A percentile compares a stretch with the other conserved stretches of the same genome.
Conservation (phyloP, 495 filamentous ascomycete species). For the Trichoderma erinaceum region DNA sequence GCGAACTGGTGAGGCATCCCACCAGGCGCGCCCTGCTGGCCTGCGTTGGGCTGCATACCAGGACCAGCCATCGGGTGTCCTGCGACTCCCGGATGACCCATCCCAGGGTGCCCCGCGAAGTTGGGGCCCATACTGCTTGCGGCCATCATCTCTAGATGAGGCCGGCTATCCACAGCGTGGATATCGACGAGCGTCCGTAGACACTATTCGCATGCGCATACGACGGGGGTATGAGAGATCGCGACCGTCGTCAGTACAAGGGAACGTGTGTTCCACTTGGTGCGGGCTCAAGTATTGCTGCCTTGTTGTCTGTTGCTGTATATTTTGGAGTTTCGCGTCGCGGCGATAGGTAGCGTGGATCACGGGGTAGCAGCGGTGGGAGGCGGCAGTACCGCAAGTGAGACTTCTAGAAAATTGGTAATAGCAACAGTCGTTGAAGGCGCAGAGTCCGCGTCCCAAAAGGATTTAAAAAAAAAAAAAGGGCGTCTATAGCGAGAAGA, state of each 20-base stretch:
- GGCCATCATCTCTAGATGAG: constrained; percentile 47
- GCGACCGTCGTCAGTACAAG: not conserved
- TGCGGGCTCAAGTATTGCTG: not conserved
- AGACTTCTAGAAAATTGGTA: not conserved
- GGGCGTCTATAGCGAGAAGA: constrained; percentile 2
- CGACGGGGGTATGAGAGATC: not conserved
- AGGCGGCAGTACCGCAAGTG: not conserved
- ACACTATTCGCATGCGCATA: constrained; percentile 44
- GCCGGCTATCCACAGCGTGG: constrained; percentile 47
- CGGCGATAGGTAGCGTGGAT: constrained; percentile 1
- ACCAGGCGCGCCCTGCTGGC: constrained; percentile 60
- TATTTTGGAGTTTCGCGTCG: not conserved
- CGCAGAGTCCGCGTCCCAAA: not conserved
- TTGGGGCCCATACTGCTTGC: constrained; percentile 65
- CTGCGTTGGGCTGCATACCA: constrained; percentile 54
- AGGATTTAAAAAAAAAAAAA: not conserved
- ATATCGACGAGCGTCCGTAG: constrained; percentile 36
- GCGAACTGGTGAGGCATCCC: constrained; percentile 63
- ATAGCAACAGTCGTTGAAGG: not conserved
- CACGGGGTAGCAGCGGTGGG: not conserved
- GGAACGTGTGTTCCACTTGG: not conserved
- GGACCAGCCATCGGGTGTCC: constrained; percentile 63
- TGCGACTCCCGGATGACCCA: constrained; percentile 64
- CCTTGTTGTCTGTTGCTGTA: not conserved
- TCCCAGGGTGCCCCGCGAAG: constrained; percentile 62